phyloP scores from a whole-genome alignment of 208 protist species.

The Trypanosoma grayi region DNA sequence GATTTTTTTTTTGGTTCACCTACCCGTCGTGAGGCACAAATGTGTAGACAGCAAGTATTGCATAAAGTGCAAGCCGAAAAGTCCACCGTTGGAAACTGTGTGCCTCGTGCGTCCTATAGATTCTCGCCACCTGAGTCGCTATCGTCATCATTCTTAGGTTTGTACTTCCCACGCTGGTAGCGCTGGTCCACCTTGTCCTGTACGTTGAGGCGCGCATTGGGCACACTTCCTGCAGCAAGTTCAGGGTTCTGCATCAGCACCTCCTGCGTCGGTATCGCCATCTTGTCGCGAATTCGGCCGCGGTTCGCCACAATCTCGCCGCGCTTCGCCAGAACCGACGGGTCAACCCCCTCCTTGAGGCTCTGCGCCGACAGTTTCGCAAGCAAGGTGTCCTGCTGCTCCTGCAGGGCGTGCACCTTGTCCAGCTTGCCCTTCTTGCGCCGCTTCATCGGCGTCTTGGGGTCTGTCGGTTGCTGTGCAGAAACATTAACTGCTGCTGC shows the following conservation, averaged over 20 bases:
- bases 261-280: slow-evolving; percentile 51
- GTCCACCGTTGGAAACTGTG: background rate
- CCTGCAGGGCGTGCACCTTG: slow-evolving; percentile 69
- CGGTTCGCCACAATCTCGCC: slow-evolving; percentile 43
- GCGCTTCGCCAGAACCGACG: slow-evolving; percentile 30
- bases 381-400: slow-evolving; percentile 66
- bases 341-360: slow-evolving; percentile 33
- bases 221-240: slow-evolving; percentile 38
- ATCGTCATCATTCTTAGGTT: slow-evolving; percentile 38
- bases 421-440: slow-evolving; percentile 61
- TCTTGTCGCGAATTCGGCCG: slow-evolving; percentile 57
- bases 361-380: slow-evolving; percentile 28
- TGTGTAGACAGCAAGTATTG: background rate
- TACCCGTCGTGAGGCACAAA: background rate
- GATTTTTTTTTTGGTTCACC: too few species aligned
- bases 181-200: slow-evolving; percentile 56
- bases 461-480: background rate
- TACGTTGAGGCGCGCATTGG: slow-evolving; percentile 30
- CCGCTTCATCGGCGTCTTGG: slow-evolving; percentile 39
- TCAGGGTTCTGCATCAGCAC: slow-evolving; percentile 54
- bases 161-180: slow-evolving; percentile 67
- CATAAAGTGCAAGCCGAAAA: background rate
- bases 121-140: slow-evolving; percentile 40
- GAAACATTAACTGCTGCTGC: background rate
- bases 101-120: slow-evolving; percentile 19